These are phyloP conservation scores for Herpotrichia juniperi DNA, from an alignment of 2,329 filamentous ascomycete genomes.

Conservation along the genomic window DNA sequence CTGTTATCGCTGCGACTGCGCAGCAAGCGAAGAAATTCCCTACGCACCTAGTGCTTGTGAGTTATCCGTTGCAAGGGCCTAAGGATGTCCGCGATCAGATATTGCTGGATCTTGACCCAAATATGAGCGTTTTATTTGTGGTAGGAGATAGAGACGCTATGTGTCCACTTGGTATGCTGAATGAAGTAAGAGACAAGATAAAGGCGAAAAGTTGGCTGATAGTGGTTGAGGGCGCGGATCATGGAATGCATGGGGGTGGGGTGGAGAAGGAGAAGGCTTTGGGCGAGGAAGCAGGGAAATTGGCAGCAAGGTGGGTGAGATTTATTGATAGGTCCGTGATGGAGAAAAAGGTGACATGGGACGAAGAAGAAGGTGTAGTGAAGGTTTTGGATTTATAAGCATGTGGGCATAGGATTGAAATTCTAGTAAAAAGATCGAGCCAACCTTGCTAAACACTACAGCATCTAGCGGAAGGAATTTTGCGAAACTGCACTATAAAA, in stretches of 20 bases:
- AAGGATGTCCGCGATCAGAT: conserved; percentile 48
- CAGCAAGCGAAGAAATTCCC: conserved; percentile 23
- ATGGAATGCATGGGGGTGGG: conserved; percentile 47
- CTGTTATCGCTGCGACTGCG: conserved; percentile 46
- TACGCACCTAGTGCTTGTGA: conserved; percentile 42
- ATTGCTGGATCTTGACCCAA: conserved; percentile 38
- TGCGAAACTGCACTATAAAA: no score
- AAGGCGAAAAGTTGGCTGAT: conserved; percentile 43
- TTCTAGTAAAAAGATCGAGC: no score
- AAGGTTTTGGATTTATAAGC: no score
- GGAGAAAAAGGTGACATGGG: background rate
- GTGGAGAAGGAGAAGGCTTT: conserved; percentile 30
- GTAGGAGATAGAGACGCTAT: conserved; percentile 44
- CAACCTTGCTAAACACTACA: no score
- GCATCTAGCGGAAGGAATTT: no score
- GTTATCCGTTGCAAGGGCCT: conserved; percentile 48
- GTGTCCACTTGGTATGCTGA: conserved; percentile 38
- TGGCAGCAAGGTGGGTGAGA: conserved; percentile 43
- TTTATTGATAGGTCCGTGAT: background rate
- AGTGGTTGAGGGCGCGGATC: conserved; percentile 46
- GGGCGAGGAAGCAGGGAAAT: conserved; percentile 37
- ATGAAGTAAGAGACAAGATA: conserved; percentile 44
- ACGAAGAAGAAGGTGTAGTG: background rate
- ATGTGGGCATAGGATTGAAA: no score
- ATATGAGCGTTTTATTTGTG: conserved; percentile 47